Evolutionary conservation across 345 rosid species (phyloP), one percentile per base, ranked within the genome.

Genomic region (Viola odorata): DNA sequence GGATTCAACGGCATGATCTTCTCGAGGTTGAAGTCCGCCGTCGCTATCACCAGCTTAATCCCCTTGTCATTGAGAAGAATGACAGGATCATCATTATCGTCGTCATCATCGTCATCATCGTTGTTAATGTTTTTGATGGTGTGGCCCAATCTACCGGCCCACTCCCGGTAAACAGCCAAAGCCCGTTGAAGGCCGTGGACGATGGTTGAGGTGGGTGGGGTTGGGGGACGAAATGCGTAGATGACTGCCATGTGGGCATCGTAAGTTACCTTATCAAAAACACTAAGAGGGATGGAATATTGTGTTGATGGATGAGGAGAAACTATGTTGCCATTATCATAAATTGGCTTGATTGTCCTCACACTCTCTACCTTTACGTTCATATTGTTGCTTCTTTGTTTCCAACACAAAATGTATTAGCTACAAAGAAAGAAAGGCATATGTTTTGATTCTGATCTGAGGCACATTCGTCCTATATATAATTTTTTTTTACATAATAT

Each of bases 31-130:
- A 37, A 44, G 12, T 65, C 58, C 4, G 53, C 66, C 3, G 57
- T 50, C 8, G 74, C 80, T 58, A 72, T 74, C 5, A 76, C 72
- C 3, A 76, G 45, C 45, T 69, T 69, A 7, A 65, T 72, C n/a
- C 77, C 72, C 45, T 60, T 23, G 37, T 69, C 74, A 32, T 76
- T 72, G 10, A 72, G 49, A 16, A 76, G 4, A 53, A 72, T 65
- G 41, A 72, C 64, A 12, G 17, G 12, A 36, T 72, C 71, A 1
- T 77, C 80, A 7, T 57, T 14, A 3, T 42, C 55, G 53, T 71
- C 62, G 41, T 71, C 53, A 12, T 64, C 32, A 1, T 23, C 32
- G 32, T 23, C 32, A 1, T 23, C 32, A 23, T 23, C 32, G 32
- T 2, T 23, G 32, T 23, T 23, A 23, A 23, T 23, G 32, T 23